Evolutionary conservation across 352 stramenopile genomes (phyloP), one percentile per base, ranked within the genome.

Genomic region (Phytophthora brassicae): DNA sequence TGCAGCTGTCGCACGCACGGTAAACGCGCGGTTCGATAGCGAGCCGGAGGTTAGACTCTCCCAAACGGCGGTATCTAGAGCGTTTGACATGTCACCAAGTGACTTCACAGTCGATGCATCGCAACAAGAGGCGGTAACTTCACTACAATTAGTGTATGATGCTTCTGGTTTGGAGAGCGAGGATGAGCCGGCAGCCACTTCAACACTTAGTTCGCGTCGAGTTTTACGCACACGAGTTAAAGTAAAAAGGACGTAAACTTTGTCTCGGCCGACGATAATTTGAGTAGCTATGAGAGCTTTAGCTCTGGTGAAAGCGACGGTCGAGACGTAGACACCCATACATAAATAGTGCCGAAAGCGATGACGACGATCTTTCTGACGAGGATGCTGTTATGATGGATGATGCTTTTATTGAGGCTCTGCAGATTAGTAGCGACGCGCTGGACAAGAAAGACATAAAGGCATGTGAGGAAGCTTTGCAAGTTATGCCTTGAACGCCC

Each of bases 41-140:
- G 51, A 52, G 5, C 42, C 41, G 3, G 48, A 61, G 2, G 22
- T 41, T 6, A 24, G 56, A 13, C 36, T 60, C 33, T 69, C 61
- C 2, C 53, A 64, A 38, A 19, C 44, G 9, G 53, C 60, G 6
- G 53, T 64, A 4, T 1, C 46, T 23, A 12, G 39, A 11, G 41
- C 60, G 11, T 68, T 64, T 20, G 45, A 29, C 4, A 4, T 59
- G n/a, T 55, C 60, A 1, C 26, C 33, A 23, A 58, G 41, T 20
- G 44, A 55, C 8, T 41, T 64, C 6, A 20, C 8, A 19, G 31
- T 2, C 8, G 8, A 38, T 4, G 16, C 8, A 12, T 38, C 31
- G 31, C 4, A 12, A 16, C 6, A 39, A 5, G 22, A 36, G 5
- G 29, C 16, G 6, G 29, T 2, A 3, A 28, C 4, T 9, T 11